Conservation (phyloP, 2,329 filamentous ascomycete species). For the Scedosporium boydii region DNA sequence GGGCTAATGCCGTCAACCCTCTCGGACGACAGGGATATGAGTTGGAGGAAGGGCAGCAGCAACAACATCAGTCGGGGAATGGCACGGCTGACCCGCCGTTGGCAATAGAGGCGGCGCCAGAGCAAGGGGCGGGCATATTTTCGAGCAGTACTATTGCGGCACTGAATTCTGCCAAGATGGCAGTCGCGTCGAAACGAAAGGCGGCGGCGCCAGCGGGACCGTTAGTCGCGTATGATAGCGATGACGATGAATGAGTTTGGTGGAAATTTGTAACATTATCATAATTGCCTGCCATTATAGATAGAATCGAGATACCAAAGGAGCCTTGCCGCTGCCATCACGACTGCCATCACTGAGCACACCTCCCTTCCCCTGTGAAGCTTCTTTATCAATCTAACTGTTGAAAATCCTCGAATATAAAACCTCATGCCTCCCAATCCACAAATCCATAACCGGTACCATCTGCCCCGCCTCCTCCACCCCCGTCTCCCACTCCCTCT, state of each 20-base stretch:
- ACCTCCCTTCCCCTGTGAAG: conserved; percentile 11
- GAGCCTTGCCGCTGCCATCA: conserved; percentile 8
- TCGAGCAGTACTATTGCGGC: conserved; percentile 75
- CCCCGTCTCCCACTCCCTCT: conserved; percentile 46
- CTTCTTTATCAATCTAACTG: conserved; percentile 36
- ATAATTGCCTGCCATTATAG: conserved; percentile 9
- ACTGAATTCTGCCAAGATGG: conserved; percentile 49
- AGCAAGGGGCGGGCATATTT: conserved; percentile 57
- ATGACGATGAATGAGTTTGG: conserved; percentile 39
- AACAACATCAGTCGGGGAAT: conserved; percentile 40
- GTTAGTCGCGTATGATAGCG: conserved; percentile 81
- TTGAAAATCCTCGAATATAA: conserved; percentile 83
- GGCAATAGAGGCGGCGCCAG: conserved; percentile 27
- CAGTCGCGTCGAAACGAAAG: conserved; percentile 45
- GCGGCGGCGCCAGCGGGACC: conserved; percentile 51
- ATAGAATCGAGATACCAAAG: conserved; percentile 7
- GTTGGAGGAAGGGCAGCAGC: conserved; percentile 48
- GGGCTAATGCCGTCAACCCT: conserved; percentile 57
- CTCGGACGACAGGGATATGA: conserved; percentile 49
- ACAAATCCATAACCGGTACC: conserved; percentile 71
- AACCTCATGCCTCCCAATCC: conserved; percentile 74
- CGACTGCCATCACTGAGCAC: conserved; percentile 8
- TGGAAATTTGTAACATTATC: not conserved
- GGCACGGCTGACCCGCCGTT: conserved; percentile 34
- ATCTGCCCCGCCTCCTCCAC: conserved; percentile 64